Percentiles rank a stretch among this genome's conserved stretches.
Evolutionary conservation across 139 green algal genomes (phyloP).

Genomic region (Klebsormidium nitens): DNA sequence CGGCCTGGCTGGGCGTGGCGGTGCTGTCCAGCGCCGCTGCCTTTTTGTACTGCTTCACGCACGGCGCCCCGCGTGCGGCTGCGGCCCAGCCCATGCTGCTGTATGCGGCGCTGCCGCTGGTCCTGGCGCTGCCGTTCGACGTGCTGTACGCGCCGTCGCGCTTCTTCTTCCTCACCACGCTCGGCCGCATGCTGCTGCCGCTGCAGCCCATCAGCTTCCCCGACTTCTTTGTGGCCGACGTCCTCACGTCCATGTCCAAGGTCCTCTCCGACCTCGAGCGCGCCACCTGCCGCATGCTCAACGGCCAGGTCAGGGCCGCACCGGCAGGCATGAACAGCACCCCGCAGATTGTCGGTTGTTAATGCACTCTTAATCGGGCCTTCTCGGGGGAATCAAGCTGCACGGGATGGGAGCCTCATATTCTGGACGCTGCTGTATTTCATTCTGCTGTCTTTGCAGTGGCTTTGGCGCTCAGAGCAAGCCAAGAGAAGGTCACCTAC

Average conservation of each 20-base stretch:
- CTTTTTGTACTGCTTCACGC: conserved; percentile 24
- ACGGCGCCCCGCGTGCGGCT: conserved; percentile 6
- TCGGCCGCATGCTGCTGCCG: conserved; percentile 26
- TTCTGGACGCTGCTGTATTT: too few relatives aligned
- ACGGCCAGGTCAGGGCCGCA: too few relatives aligned
- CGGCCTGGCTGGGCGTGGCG: conserved; percentile 10
- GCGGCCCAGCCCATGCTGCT: conserved; percentile 24
- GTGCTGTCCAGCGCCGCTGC: conserved; percentile 22
- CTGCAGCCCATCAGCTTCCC: conserved; percentile 65
- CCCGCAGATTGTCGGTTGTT: too few relatives aligned
- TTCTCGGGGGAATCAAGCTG: too few relatives aligned
- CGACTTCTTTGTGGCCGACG: conserved; percentile 93
- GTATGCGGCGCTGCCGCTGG: conserved; percentile 20
- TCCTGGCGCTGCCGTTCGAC: conserved; percentile 29
- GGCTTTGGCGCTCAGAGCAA: too few relatives aligned
- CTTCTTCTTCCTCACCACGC: conserved; percentile 28
- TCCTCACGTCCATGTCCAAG: conserved; percentile 87
- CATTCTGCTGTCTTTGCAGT: too few relatives aligned
- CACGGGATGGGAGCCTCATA: too few relatives aligned
- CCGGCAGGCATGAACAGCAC: too few relatives aligned
- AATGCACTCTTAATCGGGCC: too few relatives aligned
- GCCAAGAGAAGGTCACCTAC: too few relatives aligned
- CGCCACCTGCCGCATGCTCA: conserved; percentile 56
- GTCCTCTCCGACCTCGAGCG: conserved; percentile 64
- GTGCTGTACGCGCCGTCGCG: conserved; percentile 19